Evolutionary conservation across 2,329 filamentous ascomycete genomes (phyloP).

Genomic region (Samsoniella hepiali): DNA sequence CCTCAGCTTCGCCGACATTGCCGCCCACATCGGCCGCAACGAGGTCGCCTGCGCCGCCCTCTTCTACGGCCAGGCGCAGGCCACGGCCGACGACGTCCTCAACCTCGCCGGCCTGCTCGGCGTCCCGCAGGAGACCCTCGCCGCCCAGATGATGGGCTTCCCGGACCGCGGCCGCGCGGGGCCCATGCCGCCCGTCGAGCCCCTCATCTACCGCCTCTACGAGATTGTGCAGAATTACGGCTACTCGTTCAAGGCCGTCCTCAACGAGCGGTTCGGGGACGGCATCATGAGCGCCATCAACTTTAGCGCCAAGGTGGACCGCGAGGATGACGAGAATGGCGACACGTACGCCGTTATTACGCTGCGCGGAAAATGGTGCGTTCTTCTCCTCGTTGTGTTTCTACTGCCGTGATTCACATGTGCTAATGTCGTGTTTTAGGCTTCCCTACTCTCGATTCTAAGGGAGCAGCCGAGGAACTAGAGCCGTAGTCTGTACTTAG

Average conservation of each 20-base stretch:
- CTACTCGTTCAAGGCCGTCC: constrained; percentile 88
- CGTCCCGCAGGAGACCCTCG: constrained; percentile 55
- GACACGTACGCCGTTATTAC: constrained; percentile 1
- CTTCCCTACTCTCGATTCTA: background rate
- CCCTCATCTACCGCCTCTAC: constrained; percentile 77
- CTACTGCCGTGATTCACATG: too few relatives aligned
- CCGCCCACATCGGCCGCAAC: constrained; percentile 66
- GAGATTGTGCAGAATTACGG: constrained; percentile 97
- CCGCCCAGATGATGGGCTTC: constrained; percentile 64
- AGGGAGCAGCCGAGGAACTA: too few relatives aligned
- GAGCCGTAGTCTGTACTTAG: background rate
- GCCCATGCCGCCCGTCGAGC: constrained; percentile 37
- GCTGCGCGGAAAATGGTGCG: constrained; percentile 4
- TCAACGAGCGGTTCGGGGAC: constrained; percentile 93
- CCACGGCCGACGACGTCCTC: constrained; percentile 63
- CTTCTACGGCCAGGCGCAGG: constrained; percentile 84
- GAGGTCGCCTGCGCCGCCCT: constrained; percentile 84
- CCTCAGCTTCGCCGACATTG: constrained; percentile 78
- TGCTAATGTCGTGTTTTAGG: background rate
- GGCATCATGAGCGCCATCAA: constrained; percentile 97
- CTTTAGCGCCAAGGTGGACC: constrained; percentile 88
- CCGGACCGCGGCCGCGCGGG: constrained; percentile 73
- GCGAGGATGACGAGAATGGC: constrained; percentile 73
- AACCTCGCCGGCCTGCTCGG: constrained; percentile 65
- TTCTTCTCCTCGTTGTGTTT: background rate